These are phyloP conservation scores for Talaromyces pinophilus DNA, from an alignment of 2,329 filamentous ascomycete genomes.

Conservation along the genomic window DNA sequence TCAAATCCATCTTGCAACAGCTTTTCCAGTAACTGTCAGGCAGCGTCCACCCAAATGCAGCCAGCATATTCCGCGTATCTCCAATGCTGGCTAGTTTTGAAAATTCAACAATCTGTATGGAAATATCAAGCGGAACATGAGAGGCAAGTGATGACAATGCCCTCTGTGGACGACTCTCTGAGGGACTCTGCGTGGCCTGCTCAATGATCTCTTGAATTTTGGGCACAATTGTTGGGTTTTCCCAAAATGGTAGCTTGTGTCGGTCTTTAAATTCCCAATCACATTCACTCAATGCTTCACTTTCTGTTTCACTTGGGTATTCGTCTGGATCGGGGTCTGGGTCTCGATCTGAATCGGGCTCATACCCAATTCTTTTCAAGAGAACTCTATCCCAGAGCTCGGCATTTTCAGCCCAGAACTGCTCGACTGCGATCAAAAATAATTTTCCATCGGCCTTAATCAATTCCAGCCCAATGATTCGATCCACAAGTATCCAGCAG, in stretches of 20 bases:
- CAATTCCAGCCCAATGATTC: conserved; percentile 24
- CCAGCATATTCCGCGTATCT: conserved; percentile 23
- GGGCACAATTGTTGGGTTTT: conserved; percentile 18
- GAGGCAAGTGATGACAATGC: conserved; percentile 11
- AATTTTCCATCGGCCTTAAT: conserved; percentile 23
- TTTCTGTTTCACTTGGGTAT: conserved; percentile 3
- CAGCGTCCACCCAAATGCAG: conserved; percentile 23
- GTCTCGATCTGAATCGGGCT: not conserved
- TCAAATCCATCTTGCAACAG: conserved; percentile 22
- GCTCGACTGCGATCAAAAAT: conserved; percentile 14
- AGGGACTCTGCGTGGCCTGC: conserved; percentile 1
- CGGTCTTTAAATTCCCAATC: not conserved
- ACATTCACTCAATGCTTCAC: not conserved
- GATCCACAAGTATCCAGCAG: conserved; percentile 27
- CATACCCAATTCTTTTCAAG: not conserved
- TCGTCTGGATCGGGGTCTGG: not conserved
- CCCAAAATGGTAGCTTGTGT: not conserved
- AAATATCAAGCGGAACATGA: conserved; percentile 21
- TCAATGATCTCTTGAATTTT: conserved; percentile 20
- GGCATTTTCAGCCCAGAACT: conserved; percentile 22
- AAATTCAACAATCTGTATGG: conserved; percentile 17
- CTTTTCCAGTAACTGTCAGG: conserved; percentile 24
- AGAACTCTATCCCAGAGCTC: not conserved
- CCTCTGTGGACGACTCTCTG: conserved; percentile 2
- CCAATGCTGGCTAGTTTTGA: conserved; percentile 9